These are phyloP conservation scores for Vachellia collinsii DNA, from an alignment of 306 rosid genomes.

Conservation along the genomic window DNA sequence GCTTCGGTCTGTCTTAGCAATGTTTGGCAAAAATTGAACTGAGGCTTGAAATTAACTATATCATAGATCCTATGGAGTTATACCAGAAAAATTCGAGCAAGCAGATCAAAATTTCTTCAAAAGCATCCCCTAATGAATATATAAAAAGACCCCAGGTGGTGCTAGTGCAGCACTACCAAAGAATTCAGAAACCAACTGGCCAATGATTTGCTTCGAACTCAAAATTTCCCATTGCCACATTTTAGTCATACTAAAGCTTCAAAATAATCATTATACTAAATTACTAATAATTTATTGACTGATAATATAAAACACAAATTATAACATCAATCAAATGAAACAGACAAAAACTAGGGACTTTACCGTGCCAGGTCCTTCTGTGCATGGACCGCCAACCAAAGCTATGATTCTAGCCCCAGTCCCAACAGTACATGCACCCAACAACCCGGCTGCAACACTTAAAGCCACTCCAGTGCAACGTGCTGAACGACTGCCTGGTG, in stretches of 20 bases:
- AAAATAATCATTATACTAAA: background rate
- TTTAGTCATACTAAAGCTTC: background rate
- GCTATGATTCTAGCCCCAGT: constrained; percentile 87
- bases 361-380: constrained; percentile 97
- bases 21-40: constrained; percentile 8
- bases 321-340: constrained; percentile 3
- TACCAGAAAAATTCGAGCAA: background rate
- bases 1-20: background rate
- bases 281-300: background rate
- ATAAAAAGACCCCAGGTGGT: background rate
- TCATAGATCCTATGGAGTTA: background rate
- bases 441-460: constrained; percentile 78
- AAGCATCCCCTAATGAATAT: background rate
- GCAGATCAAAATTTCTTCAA: constrained; percentile 3
- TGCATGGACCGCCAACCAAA: constrained; percentile 94
- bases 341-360: background rate
- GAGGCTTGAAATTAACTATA: background rate
- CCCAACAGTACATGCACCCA: constrained; percentile 78
- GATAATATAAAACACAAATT: constrained; percentile 11
- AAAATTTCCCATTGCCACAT: constrained; percentile 5
- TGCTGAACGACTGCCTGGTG: constrained; percentile 57
- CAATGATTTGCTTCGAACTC: background rate
- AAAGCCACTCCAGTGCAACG: constrained; percentile 89
- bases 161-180: background rate
- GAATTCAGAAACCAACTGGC: background rate